Conservation (phyloP, 768 basidiomycete species). For the Cystofilobasidium capitatum region DNA sequence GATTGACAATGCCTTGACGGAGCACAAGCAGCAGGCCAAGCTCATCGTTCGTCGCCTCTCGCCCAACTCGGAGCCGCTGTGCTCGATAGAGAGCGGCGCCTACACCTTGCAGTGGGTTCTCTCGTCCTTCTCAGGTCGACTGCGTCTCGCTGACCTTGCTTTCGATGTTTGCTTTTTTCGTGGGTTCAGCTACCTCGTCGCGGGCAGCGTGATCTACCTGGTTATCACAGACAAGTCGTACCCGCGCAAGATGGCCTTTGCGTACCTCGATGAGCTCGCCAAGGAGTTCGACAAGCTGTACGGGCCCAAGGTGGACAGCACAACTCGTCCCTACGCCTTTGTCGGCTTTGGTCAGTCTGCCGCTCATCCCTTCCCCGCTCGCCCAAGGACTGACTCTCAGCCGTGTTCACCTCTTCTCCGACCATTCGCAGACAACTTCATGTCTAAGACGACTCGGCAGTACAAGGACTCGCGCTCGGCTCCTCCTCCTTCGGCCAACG, state of each 20-base stretch:
- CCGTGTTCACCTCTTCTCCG: no score
- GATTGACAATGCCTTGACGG: conserved; percentile 88
- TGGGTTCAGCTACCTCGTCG: conserved; percentile 72
- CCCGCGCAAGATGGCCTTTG: conserved; percentile 83
- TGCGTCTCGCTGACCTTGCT: neutral
- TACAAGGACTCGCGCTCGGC: conserved; percentile 73
- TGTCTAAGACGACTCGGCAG: conserved; percentile 90
- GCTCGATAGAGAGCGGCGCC: conserved; percentile 89
- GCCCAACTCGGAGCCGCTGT: conserved; percentile 85
- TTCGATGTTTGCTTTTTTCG: neutral
- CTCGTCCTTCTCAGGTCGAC: neutral
- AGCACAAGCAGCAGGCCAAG: conserved; percentile 98
- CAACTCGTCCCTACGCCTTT: conserved; percentile 95
- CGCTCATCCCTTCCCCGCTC: neutral
- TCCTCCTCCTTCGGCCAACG: conserved; percentile 30
- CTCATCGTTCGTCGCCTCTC: conserved; percentile 90
- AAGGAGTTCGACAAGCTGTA: conserved; percentile 92
- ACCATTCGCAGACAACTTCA: conserved; percentile 99
- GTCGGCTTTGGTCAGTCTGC: conserved; percentile 78
- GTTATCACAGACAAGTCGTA: conserved; percentile 95
- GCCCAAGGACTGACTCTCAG: neutral
- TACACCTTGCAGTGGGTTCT: conserved; percentile 86
- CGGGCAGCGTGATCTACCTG: conserved; percentile 87
- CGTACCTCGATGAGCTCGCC: conserved; percentile 89
- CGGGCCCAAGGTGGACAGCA: conserved; percentile 81